Evolutionary conservation across 2,329 filamentous ascomycete species (phyloP).

Genomic region (Lizonia empirigonia): DNA sequence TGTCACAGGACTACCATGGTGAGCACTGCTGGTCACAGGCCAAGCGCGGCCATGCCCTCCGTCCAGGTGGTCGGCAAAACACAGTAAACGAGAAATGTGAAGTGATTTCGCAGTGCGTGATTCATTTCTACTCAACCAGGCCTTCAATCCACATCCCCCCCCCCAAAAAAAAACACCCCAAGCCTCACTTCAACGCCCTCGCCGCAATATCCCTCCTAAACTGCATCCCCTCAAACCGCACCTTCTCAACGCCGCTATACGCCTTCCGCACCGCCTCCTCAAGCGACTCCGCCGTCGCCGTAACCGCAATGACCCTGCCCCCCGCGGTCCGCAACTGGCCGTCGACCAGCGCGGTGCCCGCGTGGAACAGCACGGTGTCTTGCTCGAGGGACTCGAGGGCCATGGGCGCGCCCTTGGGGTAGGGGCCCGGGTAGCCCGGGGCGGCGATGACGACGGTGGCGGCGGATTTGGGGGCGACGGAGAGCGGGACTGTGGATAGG

Average conservation of each 20-base stretch:
- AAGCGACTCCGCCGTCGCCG: constrained; percentile 75
- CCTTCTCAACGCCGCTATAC: constrained; percentile 80
- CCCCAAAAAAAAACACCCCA: too few species aligned
- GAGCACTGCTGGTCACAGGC: too few species aligned
- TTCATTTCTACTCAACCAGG: constrained; percentile 32
- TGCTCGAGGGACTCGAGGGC: constrained; percentile 59
- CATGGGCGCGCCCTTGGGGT: constrained; percentile 76
- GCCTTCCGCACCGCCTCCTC: constrained; percentile 83
- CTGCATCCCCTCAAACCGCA: constrained; percentile 88
- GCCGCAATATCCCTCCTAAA: constrained; percentile 88
- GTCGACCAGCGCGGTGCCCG: constrained; percentile 73
- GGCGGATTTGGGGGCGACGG: constrained; percentile 72
- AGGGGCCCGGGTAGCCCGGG: constrained; percentile 83
- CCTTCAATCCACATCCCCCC: too few species aligned
- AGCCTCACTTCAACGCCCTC: constrained; percentile 52
- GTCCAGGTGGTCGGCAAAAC: too few species aligned
- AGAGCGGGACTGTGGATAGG: constrained; percentile 71
- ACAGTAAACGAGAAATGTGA: too few species aligned
- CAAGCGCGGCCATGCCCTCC: too few species aligned
- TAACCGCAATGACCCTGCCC: constrained; percentile 92
- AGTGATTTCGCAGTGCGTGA: too few species aligned
- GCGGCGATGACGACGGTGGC: constrained; percentile 94
- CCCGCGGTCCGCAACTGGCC: constrained; percentile 75
- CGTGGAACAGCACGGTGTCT: constrained; percentile 82
- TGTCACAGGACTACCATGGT: too few species aligned